These are phyloP conservation scores for Suhomyces canberraensis DNA, from an alignment of 805 yeast genomes.

Conservation along the genomic window DNA sequence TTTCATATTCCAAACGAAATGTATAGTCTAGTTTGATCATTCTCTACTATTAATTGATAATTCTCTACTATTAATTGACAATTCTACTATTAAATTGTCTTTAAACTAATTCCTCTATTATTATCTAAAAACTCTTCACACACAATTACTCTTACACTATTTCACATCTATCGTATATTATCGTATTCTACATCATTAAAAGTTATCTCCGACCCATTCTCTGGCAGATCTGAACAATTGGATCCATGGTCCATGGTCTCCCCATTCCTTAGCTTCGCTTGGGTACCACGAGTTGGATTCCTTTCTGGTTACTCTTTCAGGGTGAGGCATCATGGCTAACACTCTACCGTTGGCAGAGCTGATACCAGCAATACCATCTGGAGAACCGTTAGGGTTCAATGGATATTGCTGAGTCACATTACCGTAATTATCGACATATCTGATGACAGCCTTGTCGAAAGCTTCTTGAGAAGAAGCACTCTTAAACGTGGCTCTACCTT, in stretches of 20 bases:
- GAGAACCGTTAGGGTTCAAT: constrained; percentile 94
- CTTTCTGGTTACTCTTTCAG: constrained; percentile 87
- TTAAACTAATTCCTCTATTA: no score
- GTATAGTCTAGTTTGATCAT: no score
- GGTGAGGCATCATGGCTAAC: constrained; percentile 98
- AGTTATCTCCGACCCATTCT: constrained; percentile 72
- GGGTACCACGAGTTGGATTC: constrained; percentile 94
- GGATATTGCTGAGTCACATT: constrained; percentile 80
- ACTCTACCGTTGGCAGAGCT: constrained; percentile 90
- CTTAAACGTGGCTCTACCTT: constrained; percentile 83
- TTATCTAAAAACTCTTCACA: no score
- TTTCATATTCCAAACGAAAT: no score
- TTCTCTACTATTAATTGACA: no score
- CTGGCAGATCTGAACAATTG: constrained; percentile 89
- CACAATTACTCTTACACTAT: no score
- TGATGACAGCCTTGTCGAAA: constrained; percentile 59
- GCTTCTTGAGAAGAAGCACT: constrained; percentile 37
- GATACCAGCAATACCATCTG: constrained; percentile 90
- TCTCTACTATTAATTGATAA: no score
- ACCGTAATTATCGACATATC: constrained; percentile 91
- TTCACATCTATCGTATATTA: not conserved
- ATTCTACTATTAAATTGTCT: no score
- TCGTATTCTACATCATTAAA: constrained; percentile 8
- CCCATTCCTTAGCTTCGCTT: constrained; percentile 58
- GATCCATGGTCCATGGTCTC: constrained; percentile 92